Base-by-base conservation (phyloP, 352 stramenopile genomes). In the Phytophthora lateralis region DNA sequence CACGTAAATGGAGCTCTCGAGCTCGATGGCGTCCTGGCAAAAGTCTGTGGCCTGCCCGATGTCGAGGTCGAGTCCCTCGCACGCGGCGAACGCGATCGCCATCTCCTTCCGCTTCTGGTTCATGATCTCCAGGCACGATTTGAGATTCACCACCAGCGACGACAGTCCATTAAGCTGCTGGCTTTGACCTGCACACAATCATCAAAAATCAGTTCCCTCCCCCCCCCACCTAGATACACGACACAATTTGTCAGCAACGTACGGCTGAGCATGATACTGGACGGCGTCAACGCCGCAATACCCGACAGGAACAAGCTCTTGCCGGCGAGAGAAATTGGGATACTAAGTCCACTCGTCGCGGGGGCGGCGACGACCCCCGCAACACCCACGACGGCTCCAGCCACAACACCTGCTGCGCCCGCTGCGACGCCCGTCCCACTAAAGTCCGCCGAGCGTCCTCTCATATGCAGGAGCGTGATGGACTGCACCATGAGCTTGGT, bases 221-320 rank as follows among this genome's bases (percentile, higher is more conserved):
- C 24, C 4, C 21, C n/a, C 20, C 38, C 9, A 21, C 0, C 35
- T 41, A 20, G 3, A 41, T 15, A 18, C 35, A 9, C 1, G 20
- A 1, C 14, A 38, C 20, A 29, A 12, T 5, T 6, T 26, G 24
- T 18, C 4, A 11, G 14, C 17, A 27, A 87, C 80, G 54, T 87
- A 95, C 87, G 86, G 55, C 76, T 91, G 9, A 96, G 72, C 71
- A 96, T 90, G 56, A 96, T 91, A 38, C 80, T 83, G n/a, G 85
- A 96, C 18, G 85, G 87, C 2, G 87, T 92, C 26, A 96, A 35
- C 1, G 87, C 85, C 1, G 87, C 87, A 7, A 91, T 71, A 12
- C 87, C 87, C 6, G 85, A 83, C 57, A 93, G 80, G 62, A 96
- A 91, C 27, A 96, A 75, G 29, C 87, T 86, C 61, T 96, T 96